These are phyloP conservation scores for Volvox carteri DNA, from an alignment of 163 green algal genomes.

Conservation along the genomic window DNA sequence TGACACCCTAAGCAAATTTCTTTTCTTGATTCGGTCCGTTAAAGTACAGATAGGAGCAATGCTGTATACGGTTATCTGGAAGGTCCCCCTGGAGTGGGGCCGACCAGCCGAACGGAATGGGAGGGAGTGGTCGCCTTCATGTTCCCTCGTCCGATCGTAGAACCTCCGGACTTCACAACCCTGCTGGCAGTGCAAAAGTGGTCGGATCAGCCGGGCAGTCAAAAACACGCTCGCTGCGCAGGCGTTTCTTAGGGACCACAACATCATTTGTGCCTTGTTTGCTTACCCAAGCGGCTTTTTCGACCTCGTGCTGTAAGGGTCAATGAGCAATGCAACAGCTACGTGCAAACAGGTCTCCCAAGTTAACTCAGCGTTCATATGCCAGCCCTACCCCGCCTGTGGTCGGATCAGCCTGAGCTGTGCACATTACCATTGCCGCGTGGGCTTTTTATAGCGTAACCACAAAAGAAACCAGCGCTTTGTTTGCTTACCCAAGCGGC, in stretches of 20 bases:
- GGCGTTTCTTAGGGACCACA: not conserved
- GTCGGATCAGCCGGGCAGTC: constrained; percentile 2
- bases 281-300: not conserved
- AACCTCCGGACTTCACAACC: no score
- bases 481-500: constrained; percentile 44
- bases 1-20: no score
- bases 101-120: no score
- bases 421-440: not conserved
- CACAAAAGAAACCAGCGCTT: not conserved
- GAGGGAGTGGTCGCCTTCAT: no score
- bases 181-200: not conserved
- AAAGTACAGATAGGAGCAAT: no score
- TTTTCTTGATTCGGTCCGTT: no score
- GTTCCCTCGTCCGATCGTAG: no score
- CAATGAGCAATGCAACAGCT: constrained; percentile 19
- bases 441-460: not conserved
- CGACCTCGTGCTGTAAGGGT: not conserved
- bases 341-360: not conserved
- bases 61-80: no score
- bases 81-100: no score
- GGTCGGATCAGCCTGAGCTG: constrained; percentile 21
- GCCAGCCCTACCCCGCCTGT: not conserved
- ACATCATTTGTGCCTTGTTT: constrained; percentile 13
- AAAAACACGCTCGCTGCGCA: not conserved
- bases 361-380: not conserved